Conservation (phyloP, 164 flowering plant genomes). For the Akebia trifoliata region DNA sequence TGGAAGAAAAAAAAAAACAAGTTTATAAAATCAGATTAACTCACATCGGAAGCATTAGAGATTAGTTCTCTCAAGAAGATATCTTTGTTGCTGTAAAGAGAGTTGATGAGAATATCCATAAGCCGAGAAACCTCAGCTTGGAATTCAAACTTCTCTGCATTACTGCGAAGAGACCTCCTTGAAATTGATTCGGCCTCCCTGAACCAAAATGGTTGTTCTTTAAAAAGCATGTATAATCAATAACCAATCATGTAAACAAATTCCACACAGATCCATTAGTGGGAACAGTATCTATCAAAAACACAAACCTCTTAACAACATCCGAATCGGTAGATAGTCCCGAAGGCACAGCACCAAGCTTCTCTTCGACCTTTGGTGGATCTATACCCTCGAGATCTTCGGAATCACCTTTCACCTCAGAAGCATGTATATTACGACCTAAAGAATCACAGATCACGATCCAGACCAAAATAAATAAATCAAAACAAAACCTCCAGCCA, state of each 20-base stretch:
- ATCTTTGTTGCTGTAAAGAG: slow-evolving; percentile 94
- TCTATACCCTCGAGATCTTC: slow-evolving; percentile 61
- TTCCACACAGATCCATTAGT: too few species aligned
- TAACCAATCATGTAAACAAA: too few species aligned
- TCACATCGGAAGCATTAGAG: slow-evolving; percentile 98
- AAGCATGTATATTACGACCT: slow-evolving; percentile 78
- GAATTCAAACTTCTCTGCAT: slow-evolving; percentile 93
- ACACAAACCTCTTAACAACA: slow-evolving; percentile 69
- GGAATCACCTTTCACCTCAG: slow-evolving; percentile 62
- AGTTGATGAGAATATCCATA: slow-evolving; percentile 92
- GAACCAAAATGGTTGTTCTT: slow-evolving; percentile 14
- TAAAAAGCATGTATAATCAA: too few species aligned
- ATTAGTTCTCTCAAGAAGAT: slow-evolving; percentile 96
- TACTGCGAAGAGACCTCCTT: slow-evolving; percentile 57
- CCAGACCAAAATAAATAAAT: neutral
- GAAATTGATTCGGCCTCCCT: slow-evolving; percentile 97
- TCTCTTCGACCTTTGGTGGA: slow-evolving; percentile 93
- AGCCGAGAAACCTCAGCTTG: slow-evolving; percentile 99
- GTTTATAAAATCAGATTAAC: slow-evolving; percentile 8
- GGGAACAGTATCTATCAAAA: too few species aligned
- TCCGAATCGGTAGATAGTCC: slow-evolving; percentile 97
- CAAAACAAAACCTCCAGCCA: neutral
- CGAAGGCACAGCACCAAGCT: slow-evolving; percentile 78
- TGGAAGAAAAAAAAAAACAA: neutral
- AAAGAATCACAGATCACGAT: slow-evolving; percentile 6